Evolutionary conservation across 2,329 filamentous ascomycete genomes (phyloP), one percentile per base, ranked within the genome.

Genomic region (Sporothrix variecibatus): DNA sequence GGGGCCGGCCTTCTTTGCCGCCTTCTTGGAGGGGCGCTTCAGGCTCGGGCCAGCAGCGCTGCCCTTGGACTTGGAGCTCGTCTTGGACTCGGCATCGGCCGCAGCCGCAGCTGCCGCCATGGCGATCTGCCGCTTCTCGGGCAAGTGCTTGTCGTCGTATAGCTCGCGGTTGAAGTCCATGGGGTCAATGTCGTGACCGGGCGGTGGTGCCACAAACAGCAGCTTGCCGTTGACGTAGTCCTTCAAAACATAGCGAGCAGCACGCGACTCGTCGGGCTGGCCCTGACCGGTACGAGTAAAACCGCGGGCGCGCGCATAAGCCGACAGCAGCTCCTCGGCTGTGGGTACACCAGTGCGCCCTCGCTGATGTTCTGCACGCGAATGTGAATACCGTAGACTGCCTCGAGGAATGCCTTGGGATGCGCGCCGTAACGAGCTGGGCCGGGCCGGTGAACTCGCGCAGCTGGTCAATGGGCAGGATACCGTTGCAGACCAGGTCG

Each of bases 141-240:
- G 95, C 3, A 98, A 87, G 80, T 97, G 93, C 0, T 87, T 86
- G 64, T 92, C 86, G 79, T 97, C 92, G 82, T 98, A 98, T 4
- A 98, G 90, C 75, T 97, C 95, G 69, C 87, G 86, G 84, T 99
- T 99, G 87, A 98, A 99, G 72, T 92, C 89, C 68, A 85, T 84
- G 0, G 90, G 85, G 78, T 98, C 93, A 53, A 92, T 89, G 49
- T 60, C 72, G 46, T 43, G 43, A n/a, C 84, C 84, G 0, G 95
- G 95, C 0, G 96, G 96, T 4, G 96, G 95, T 79, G 95, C 92
- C 78, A 94, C 96, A 84, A 92, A 98, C 6, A 98, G 88, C 0
- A 99, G 88, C 84, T 98, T 98, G 76, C 96, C 96, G 81, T 92
- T 97, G 78, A 99, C 96, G 80, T 98, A 99, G 84, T 99, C 96